Evolutionary conservation across 225 moss, liverwort and hornwort genomes (phyloP).

Genomic region (Polytrichum commune): DNA sequence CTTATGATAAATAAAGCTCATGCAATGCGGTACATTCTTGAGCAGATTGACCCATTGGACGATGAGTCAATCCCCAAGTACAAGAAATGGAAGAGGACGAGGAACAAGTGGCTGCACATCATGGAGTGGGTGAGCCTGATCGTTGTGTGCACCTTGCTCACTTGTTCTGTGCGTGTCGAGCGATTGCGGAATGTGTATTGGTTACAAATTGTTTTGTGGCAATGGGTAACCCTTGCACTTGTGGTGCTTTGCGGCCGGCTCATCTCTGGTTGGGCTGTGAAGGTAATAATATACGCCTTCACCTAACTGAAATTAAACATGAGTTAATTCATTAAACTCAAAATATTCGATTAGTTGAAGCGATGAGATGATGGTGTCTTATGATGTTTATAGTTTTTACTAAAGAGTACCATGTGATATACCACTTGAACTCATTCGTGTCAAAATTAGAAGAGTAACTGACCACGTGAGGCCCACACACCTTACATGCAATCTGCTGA

Average conservation of each 20-base stretch:
- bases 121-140: conserved; percentile 69
- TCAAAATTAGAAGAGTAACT: no score
- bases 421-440: no score
- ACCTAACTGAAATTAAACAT: no score
- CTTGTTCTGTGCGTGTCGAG: conserved; percentile 64
- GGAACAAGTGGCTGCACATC: conserved; percentile 58
- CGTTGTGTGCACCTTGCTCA: conserved; percentile 58
- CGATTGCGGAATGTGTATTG: conserved; percentile 56
- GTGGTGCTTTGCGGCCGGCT: conserved; percentile 92
- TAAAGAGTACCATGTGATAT: no score
- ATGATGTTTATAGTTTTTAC: no score
- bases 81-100: conserved; percentile 67
- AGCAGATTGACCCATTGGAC: conserved; percentile 80
- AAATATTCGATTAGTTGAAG: no score
- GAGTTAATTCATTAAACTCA: no score
- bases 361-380: no score
- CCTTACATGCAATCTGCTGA: no score
- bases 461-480: no score
- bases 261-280: conserved; percentile 88
- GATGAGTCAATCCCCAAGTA: conserved; percentile 94
- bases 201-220: conserved; percentile 85
- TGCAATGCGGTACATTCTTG: conserved; percentile 4
- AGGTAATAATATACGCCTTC: conserved; percentile 37
- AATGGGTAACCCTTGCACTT: conserved; percentile 90
- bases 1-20: no score